A percentile compares a stretch with the other conserved stretches of the same genome.
These are phyloP conservation scores for Aspergillus glaucus DNA, from an alignment of 2,329 filamentous ascomycete species.

Conservation along the genomic window DNA sequence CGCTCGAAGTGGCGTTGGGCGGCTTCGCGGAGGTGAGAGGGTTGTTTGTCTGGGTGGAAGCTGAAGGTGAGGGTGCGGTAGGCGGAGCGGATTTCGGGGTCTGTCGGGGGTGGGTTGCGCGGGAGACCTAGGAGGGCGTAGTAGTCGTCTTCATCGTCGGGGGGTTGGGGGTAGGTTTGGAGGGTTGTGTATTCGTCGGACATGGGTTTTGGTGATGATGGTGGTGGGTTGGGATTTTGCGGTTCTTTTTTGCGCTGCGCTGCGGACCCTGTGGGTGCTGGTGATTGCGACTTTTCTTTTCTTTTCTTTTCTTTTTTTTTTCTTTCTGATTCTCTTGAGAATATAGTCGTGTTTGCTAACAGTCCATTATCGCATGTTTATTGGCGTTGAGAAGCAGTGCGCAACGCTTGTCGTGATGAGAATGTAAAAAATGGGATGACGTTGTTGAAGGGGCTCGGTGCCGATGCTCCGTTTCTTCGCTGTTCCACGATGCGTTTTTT, in stretches of 20 bases:
- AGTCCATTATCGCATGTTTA: no score
- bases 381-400: no score
- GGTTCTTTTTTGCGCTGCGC: background rate
- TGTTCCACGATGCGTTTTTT: no score
- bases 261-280: no score
- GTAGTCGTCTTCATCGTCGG: constrained; percentile 29
- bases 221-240: background rate
- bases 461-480: no score
- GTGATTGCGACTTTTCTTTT: no score
- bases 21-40: constrained; percentile 29
- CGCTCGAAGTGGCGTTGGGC: constrained; percentile 33
- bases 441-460: no score
- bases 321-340: no score
- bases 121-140: constrained; percentile 37
- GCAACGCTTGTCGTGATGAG: no score
- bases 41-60: constrained; percentile 43
- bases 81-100: constrained; percentile 38
- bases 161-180: constrained; percentile 26
- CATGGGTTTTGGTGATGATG: background rate
- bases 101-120: constrained; percentile 33
- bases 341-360: no score
- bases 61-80: constrained; percentile 38
- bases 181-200: constrained; percentile 18
- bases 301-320: no score
- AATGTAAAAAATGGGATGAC: no score